phyloP scores from a whole-genome alignment of 2,329 filamentous ascomycete species.

The Rasamsonia emersonii region DNA sequence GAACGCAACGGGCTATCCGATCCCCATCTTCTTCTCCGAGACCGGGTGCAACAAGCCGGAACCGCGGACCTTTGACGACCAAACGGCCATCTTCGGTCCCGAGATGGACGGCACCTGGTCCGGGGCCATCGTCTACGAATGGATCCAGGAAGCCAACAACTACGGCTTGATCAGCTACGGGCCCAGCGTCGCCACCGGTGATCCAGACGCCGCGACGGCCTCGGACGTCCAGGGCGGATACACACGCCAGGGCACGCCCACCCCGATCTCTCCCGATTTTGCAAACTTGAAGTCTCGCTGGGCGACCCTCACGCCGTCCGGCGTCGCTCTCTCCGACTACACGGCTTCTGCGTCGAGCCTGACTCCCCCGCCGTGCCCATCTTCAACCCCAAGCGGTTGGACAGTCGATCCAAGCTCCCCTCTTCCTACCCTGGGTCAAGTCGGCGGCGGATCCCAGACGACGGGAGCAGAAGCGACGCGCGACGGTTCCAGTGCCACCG shows the following conservation, averaged over 20 bases:
- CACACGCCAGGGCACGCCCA: constrained; percentile 63
- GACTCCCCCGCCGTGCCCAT: constrained; percentile 61
- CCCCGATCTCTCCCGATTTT: constrained; percentile 67
- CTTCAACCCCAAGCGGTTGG: constrained; percentile 62
- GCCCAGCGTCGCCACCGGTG: constrained; percentile 30
- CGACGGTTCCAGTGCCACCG: constrained; percentile 3
- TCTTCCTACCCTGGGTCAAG: constrained; percentile 60
- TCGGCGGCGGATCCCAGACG: constrained; percentile 2
- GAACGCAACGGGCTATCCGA: constrained; percentile 60
- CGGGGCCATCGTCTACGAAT: constrained; percentile 79
- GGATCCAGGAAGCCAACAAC: constrained; percentile 75
- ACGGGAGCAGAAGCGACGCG: constrained; percentile 4
- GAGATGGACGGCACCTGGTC: constrained; percentile 65
- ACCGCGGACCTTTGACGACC: constrained; percentile 47
- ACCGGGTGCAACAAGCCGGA: constrained; percentile 63
- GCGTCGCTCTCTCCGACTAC: constrained; percentile 60
- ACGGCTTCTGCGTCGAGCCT: constrained; percentile 51
- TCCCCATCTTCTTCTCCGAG: constrained; percentile 87
- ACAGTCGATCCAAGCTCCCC: constrained; percentile 59
- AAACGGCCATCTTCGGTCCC: constrained; percentile 64
- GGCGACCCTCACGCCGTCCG: constrained; percentile 61
- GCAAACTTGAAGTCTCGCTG: constrained; percentile 67
- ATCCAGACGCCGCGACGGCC: constrained; percentile 46
- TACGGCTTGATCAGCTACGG: constrained; percentile 78
- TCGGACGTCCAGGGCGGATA: constrained; percentile 56